Base-by-base conservation (phyloP, 2,329 filamentous ascomycete species). In the Botrytis aclada region DNA sequence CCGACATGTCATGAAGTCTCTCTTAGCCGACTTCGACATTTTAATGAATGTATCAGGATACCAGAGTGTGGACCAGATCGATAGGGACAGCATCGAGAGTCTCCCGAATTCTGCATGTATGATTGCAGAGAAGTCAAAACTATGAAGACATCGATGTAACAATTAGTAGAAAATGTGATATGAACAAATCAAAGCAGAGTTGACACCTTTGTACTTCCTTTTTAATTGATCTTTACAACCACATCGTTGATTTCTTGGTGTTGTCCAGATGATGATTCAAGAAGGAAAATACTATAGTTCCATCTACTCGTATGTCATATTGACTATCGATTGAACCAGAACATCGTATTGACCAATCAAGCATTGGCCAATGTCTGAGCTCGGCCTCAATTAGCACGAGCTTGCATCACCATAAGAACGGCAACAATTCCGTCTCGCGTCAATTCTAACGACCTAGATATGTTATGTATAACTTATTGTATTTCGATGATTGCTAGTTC, bases 11-110 rank as follows among this genome's bases (percentile, higher is more conserved):
- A 86, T 90, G 84, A 88, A 87, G 81, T 83, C 84, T n/a, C 78
- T 91, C 39, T 79, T 91, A 69, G 88, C 87, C 0, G 88, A 91
- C 71, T 84, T 90, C 47, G 88, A 91, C 78, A 89, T 90, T 61
- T 74, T 89, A 73, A 86, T 91, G 85, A 88, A 87, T 66, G 86
- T 89, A 2, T 86, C 84, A 29, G 88, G 89, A 0, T 87, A 86
- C 74, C 85, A 85, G 65, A 84, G 82, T 56, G 80, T 90, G 4
- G 81, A 82, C 2, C 84, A 88, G 71, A 87, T 90, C 72, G 83
- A 86, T 64, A 81, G 82, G 41, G 80, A 81, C 14, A 73, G 71
- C 66, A 73, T 82, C 75, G 83, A 86, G 69, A 84, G 82, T 29
- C 80, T 84, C 45, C 83, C 84, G 0, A 85, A 81, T 75, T 81